These are phyloP conservation scores for Dipteronia sinensis DNA, from an alignment of 345 rosid species.

Conservation along the genomic window DNA sequence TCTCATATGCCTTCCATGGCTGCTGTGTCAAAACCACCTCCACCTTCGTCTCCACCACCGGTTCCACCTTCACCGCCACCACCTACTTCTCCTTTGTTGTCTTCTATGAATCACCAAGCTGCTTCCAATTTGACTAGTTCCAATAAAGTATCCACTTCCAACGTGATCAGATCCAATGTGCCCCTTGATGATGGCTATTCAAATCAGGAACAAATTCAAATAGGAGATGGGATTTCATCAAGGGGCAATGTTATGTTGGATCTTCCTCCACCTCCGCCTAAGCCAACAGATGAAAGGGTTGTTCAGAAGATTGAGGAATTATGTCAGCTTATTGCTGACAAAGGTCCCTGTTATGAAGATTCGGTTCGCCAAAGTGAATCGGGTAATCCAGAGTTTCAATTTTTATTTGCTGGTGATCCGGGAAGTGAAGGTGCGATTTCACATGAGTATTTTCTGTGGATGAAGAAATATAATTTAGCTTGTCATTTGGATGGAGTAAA, in stretches of 20 bases:
- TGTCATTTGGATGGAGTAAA: slow-evolving; percentile 21
- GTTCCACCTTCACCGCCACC: slow-evolving; percentile 32
- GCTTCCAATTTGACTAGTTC: slow-evolving; percentile 25
- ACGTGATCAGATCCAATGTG: slow-evolving; percentile 17
- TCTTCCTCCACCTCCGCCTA: slow-evolving; percentile 39
- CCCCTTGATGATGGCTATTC: slow-evolving; percentile 17
- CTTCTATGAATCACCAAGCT: slow-evolving; percentile 21
- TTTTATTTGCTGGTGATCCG: slow-evolving; percentile 45
- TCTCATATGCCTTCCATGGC: slow-evolving; percentile 23
- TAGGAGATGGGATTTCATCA: slow-evolving; percentile 25
- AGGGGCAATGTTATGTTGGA: slow-evolving; percentile 20
- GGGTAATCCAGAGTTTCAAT: slow-evolving; percentile 37
- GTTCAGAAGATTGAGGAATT: slow-evolving; percentile 40
- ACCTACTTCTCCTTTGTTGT: slow-evolving; percentile 18
- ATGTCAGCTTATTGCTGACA: slow-evolving; percentile 39
- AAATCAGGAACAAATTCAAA: slow-evolving; percentile 22
- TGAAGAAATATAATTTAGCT: slow-evolving; percentile 31
- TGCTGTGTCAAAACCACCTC: slow-evolving; percentile 38
- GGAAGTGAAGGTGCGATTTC: slow-evolving; percentile 45
- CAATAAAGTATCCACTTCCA: slow-evolving; percentile 1
- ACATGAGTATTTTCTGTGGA: slow-evolving; percentile 42
- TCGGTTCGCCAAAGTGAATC: slow-evolving; percentile 30
- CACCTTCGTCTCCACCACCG: slow-evolving; percentile 34
- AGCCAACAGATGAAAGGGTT: slow-evolving; percentile 36
- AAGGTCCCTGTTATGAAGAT: slow-evolving; percentile 45